Percentiles rank a stretch among this genome's conserved stretches.
Conservation (phyloP, 805 yeast species). For the Candida sakaeoensis region DNA sequence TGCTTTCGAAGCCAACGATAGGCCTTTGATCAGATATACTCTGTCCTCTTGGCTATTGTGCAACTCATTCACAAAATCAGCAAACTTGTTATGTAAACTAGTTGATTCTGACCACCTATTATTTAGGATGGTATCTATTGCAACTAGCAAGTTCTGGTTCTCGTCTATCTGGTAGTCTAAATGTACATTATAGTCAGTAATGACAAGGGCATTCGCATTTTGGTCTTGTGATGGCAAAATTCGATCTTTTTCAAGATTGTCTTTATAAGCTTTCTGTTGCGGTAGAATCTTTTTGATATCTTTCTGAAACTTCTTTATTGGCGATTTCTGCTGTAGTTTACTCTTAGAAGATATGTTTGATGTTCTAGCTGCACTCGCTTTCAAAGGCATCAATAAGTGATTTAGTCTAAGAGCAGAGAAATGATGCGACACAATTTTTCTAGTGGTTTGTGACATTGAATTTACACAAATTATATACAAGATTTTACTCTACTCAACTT, state of each 20-base stretch:
- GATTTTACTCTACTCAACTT: slow-evolving; percentile 7
- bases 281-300: slow-evolving; percentile 24
- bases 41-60: background rate
- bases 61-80: slow-evolving; percentile 10
- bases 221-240: background rate
- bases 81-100: slow-evolving; percentile 21
- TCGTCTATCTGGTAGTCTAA: slow-evolving; percentile 34
- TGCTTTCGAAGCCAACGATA: slow-evolving; percentile 32
- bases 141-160: slow-evolving; percentile 27
- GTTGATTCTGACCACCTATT: slow-evolving; percentile 40
- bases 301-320: slow-evolving; percentile 22
- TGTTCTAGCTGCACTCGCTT: slow-evolving; percentile 39
- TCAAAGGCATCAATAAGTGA: slow-evolving; percentile 18
- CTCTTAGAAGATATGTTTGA: slow-evolving; percentile 25
- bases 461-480: too few relatives aligned
- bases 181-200: slow-evolving; percentile 35
- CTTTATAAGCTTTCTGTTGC: slow-evolving; percentile 21
- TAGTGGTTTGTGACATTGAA: too few relatives aligned
- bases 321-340: slow-evolving; percentile 15
- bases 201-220: slow-evolving; percentile 11
- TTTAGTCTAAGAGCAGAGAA: too few relatives aligned
- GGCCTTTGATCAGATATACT: slow-evolving; percentile 19
- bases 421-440: too few relatives aligned
- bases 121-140: slow-evolving; percentile 27
- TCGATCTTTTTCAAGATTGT: slow-evolving; percentile 5